Percentiles rank a stretch among this genome's conserved stretches.
Conservation (phyloP, 2,329 filamentous ascomycete genomes). For the Fusarium veterinarium region DNA sequence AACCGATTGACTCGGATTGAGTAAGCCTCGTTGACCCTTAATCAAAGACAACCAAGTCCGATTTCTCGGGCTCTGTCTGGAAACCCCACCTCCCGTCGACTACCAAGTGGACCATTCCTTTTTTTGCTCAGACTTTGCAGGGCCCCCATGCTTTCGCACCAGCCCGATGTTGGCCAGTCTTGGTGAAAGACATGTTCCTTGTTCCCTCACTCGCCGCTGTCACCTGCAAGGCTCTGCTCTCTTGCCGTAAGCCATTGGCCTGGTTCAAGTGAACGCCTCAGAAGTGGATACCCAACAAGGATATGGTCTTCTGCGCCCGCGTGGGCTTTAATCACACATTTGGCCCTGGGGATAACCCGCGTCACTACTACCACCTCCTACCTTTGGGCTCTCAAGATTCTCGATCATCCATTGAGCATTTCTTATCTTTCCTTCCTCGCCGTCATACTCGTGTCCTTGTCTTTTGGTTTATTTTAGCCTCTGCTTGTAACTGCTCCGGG, state of each 20-base stretch:
- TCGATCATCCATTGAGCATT: slow-evolving; percentile 21
- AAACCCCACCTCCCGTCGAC: slow-evolving; percentile 43
- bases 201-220: slow-evolving; percentile 34
- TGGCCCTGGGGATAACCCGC: slow-evolving; percentile 33
- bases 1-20: slow-evolving; percentile 30
- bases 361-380: slow-evolving; percentile 29
- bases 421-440: slow-evolving; percentile 33
- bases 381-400: slow-evolving; percentile 34
- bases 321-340: slow-evolving; percentile 43
- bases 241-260: slow-evolving; percentile 34
- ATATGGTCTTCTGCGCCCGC: slow-evolving; percentile 36
- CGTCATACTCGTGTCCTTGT: slow-evolving; percentile 11
- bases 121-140: slow-evolving; percentile 32
- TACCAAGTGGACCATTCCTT: slow-evolving; percentile 33
- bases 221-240: slow-evolving; percentile 40
- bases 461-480: slow-evolving; percentile 31
- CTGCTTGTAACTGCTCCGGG: slow-evolving; percentile 32
- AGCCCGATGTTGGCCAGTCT: slow-evolving; percentile 28
- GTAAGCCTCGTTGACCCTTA: slow-evolving; percentile 48
- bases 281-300: slow-evolving; percentile 43
- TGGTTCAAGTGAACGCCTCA: slow-evolving; percentile 38
- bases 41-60: slow-evolving; percentile 45
- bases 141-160: slow-evolving; percentile 28
- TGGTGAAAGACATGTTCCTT: slow-evolving; percentile 23
- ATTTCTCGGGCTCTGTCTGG: slow-evolving; percentile 39